These are phyloP conservation scores for Pyronema omphalodes DNA, from an alignment of 495 filamentous ascomycete species.

Conservation along the genomic window DNA sequence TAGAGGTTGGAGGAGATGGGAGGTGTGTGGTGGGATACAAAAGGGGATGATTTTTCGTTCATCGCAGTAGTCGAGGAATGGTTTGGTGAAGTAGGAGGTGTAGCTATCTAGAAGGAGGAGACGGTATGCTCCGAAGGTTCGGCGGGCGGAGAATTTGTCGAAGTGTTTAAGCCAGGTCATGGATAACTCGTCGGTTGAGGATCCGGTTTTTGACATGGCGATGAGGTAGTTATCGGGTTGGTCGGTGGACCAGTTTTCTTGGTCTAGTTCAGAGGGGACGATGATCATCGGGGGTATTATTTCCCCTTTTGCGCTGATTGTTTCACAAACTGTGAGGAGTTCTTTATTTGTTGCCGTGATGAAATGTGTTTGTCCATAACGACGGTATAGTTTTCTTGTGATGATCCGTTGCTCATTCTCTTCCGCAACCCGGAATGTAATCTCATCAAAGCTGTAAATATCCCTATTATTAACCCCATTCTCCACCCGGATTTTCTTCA, in stretches of 20 bases:
- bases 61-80: slow-evolving; percentile 12
- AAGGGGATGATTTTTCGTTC: slow-evolving; percentile 5
- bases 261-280: not conserved
- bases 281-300: slow-evolving; percentile 3
- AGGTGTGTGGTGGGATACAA: not conserved
- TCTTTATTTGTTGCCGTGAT: not conserved
- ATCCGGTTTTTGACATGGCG: slow-evolving; percentile 2
- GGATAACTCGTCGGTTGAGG: slow-evolving; percentile 1
- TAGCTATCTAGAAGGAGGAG: slow-evolving; percentile 8
- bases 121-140: not conserved
- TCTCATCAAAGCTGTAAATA: slow-evolving; percentile 22
- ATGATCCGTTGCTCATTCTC: slow-evolving; percentile 5
- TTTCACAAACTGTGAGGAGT: not conserved
- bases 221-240: not conserved
- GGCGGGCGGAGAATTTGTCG: not conserved
- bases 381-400: not conserved
- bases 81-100: slow-evolving; percentile 3
- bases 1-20: no score
- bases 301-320: slow-evolving; percentile 5
- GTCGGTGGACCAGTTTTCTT: not conserved
- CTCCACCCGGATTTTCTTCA: not conserved
- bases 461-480: slow-evolving; percentile 7
- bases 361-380: not conserved
- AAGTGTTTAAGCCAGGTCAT: slow-evolving; percentile 10
- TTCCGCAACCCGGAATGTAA: slow-evolving; percentile 16